phyloP scores from a whole-genome alignment of 768 basidiomycete genomes.

The Pleurotus tuber-regium region DNA sequence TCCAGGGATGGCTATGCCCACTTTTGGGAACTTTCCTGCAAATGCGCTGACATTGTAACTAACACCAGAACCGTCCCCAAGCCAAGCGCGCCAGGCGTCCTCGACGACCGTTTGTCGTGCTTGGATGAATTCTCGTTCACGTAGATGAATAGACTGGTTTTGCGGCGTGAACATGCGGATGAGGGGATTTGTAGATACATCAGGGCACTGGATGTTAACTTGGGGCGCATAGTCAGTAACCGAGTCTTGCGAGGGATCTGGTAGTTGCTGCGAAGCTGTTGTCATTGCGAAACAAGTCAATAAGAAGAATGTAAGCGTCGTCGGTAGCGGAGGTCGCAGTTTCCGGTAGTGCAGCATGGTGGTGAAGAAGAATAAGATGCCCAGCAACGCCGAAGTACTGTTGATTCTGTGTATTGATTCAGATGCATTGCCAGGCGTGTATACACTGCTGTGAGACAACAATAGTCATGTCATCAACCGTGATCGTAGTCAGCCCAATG shows the following conservation, averaged over 20 bases:
- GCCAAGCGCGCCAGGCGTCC: constrained; percentile 56
- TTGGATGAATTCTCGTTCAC: constrained; percentile 46
- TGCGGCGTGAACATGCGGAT: constrained; percentile 50
- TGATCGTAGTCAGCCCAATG: background rate
- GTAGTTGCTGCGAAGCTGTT: constrained; percentile 16
- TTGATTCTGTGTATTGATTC: background rate
- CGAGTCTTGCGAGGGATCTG: constrained; percentile 25
- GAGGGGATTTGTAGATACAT: constrained; percentile 42
- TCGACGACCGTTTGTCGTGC: constrained; percentile 41
- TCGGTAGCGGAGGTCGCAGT: constrained; percentile 9
- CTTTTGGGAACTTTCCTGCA: constrained; percentile 39
- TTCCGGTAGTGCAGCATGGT: background rate
- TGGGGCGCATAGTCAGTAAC: constrained; percentile 53
- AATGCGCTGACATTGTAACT: constrained; percentile 51
- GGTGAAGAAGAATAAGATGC: background rate
- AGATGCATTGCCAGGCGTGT: background rate
- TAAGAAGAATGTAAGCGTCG: constrained; percentile 13
- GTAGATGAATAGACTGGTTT: constrained; percentile 48
- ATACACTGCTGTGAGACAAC: background rate
- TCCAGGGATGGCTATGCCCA: constrained; percentile 69
- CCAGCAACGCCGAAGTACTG: background rate
- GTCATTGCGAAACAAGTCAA: constrained; percentile 10
- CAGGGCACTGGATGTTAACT: constrained; percentile 48
- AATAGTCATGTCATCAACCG: background rate
- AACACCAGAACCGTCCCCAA: constrained; percentile 49